Evolutionary conservation across 208 protist genomes (phyloP).

Genomic region (Trypanosoma caninum): DNA sequence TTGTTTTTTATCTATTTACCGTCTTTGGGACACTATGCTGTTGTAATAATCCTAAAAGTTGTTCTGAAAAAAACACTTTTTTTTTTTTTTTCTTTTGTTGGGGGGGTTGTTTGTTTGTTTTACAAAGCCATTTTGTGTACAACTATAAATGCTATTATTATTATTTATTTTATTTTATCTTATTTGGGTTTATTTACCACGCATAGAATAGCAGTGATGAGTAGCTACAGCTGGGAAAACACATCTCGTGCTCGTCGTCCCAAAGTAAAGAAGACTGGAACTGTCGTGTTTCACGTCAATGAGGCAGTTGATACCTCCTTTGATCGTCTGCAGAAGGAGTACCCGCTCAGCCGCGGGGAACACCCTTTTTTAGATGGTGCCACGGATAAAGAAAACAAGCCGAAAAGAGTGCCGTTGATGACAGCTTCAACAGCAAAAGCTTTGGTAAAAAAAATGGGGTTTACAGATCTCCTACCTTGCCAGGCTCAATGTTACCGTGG

Average conservation of each 20-base stretch:
- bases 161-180: slow-evolving; percentile 14
- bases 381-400: slow-evolving; percentile 7
- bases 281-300: slow-evolving; percentile 80
- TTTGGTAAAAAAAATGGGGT: slow-evolving; percentile 58
- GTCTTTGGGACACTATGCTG: too few species aligned
- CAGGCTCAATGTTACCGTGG: slow-evolving; percentile 88
- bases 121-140: background rate
- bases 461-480: slow-evolving; percentile 56
- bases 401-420: slow-evolving; percentile 61
- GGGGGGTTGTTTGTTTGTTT: too few species aligned
- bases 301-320: slow-evolving; percentile 60
- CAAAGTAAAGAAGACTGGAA: slow-evolving; percentile 83
- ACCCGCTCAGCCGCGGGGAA: slow-evolving; percentile 27
- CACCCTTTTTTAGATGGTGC: slow-evolving; percentile 19
- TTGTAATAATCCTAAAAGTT: too few species aligned
- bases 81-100: background rate
- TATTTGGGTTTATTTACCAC: slow-evolving; percentile 3
- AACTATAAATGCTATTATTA: background rate
- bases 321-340: slow-evolving; percentile 62
- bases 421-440: slow-evolving; percentile 43
- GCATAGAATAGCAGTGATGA: slow-evolving; percentile 10
- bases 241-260: slow-evolving; percentile 36
- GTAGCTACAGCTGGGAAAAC: slow-evolving; percentile 83
- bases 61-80: too few species aligned
- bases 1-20: too few species aligned